Conservation (phyloP, 2,329 filamentous ascomycete genomes). For the Aphanoascus verrucosus region DNA sequence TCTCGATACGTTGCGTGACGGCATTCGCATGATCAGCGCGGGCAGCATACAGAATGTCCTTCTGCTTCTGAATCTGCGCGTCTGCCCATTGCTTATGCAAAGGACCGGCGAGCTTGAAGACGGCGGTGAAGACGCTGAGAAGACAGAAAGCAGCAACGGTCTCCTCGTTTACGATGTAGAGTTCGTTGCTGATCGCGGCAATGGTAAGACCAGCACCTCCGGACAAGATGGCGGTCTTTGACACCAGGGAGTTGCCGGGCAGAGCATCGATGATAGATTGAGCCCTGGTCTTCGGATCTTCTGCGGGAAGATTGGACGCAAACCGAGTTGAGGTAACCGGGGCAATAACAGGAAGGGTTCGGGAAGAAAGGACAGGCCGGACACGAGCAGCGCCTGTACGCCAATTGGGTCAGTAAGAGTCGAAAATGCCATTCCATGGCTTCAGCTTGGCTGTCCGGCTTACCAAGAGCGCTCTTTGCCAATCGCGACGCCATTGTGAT, state of each 20-base stretch:
- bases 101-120: slow-evolving; percentile 89
- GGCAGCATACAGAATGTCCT: slow-evolving; percentile 86
- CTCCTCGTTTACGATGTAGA: slow-evolving; percentile 99
- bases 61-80: slow-evolving; percentile 80
- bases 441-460: slow-evolving; percentile 35
- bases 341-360: slow-evolving; percentile 63
- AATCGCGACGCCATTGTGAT: slow-evolving; percentile 94
- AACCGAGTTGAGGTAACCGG: slow-evolving; percentile 58
- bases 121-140: slow-evolving; percentile 79
- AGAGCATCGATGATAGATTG: slow-evolving; percentile 89
- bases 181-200: slow-evolving; percentile 97
- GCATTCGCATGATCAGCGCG: slow-evolving; percentile 90
- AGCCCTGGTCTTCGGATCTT: slow-evolving; percentile 94
- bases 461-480: slow-evolving; percentile 90
- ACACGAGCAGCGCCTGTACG: slow-evolving; percentile 74
- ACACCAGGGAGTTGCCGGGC: slow-evolving; percentile 81
- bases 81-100: slow-evolving; percentile 89
- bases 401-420: slow-evolving; percentile 18
- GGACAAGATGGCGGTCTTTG: slow-evolving; percentile 95
- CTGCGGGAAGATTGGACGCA: slow-evolving; percentile 65
- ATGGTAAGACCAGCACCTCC: slow-evolving; percentile 80
- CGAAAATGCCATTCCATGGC: not conserved
- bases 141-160: slow-evolving; percentile 87
- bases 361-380: slow-evolving; percentile 67
- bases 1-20: slow-evolving; percentile 87